Conservation (phyloP, 768 basidiomycete species). For the Agaricus sinodeliciosus region DNA sequence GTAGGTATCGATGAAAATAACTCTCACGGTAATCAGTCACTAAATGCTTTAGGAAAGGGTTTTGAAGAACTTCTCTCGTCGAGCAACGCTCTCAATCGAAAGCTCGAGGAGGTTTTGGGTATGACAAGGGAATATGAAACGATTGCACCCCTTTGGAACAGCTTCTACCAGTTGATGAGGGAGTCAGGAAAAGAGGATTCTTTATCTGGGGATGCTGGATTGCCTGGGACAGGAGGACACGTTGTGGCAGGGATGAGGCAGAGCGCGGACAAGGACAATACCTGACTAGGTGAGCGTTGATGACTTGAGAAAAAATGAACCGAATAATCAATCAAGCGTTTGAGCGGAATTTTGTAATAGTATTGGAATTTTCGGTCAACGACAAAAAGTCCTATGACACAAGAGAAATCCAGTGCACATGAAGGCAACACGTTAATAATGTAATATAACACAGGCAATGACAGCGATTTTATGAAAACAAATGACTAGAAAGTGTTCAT, state of each 20-base stretch:
- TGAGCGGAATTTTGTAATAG: not conserved
- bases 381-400: not conserved
- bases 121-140: constrained; percentile 92
- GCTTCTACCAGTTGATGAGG: constrained; percentile 74
- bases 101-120: constrained; percentile 85
- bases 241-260: constrained; percentile 31
- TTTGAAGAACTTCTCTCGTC: constrained; percentile 86
- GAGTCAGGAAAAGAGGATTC: constrained; percentile 32
- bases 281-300: not conserved
- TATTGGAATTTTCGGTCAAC: not conserved
- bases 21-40: constrained; percentile 18
- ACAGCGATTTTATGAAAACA: constrained; percentile 8
- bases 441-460: constrained; percentile 20
- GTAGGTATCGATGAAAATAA: constrained; percentile 31
- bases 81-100: constrained; percentile 82
- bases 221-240: constrained; percentile 73
- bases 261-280: constrained; percentile 1
- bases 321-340: not conserved
- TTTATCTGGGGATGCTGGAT: constrained; percentile 32
- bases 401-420: constrained; percentile 7
- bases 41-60: constrained; percentile 32
- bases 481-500: constrained; percentile 15
- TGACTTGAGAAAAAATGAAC: not conserved
- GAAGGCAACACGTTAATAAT: constrained; percentile 16
- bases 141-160: constrained; percentile 79